Base-by-base conservation (phyloP, 1,284 basidiomycete species). In the Uromyces viciae-fabae region DNA sequence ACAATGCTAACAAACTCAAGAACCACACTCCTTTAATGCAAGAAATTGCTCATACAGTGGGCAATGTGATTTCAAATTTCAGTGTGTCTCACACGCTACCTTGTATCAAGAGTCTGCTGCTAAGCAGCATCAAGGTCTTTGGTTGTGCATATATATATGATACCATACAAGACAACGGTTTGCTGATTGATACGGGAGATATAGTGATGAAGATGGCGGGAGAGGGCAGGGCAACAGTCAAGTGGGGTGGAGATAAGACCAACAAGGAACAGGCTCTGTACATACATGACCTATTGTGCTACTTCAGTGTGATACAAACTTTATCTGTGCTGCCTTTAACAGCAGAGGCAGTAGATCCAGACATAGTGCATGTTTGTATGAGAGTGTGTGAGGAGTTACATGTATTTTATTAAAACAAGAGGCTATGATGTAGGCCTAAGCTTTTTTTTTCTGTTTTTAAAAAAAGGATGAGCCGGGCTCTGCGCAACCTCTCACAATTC, bases 401-500 rank as follows among this genome's bases (percentile, higher is more conserved):
- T 56, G 54, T 56, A 56, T 56, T 56, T n/a, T 56, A 56, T 28
- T 56, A 56, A 56, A 56, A 56, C 22, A 56, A 22, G 31, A n/a
- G 31, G 19, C 54, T n/a, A 8, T n/a, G 54, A 8, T 9, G 54
- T n/a, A n/a, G n/a, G n/a, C n/a, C n/a, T n/a, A n/a, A n/a, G n/a
- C n/a, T n/a, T n/a, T n/a, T n/a, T n/a, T n/a, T n/a, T n/a, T n/a
- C 54, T 56, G 54, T 19, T 56, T 56, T 56, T 56, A 56, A 56
- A 56, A 19, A 56, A 56, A 22, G 9, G 31, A 19, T n/a, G 8
- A 22, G 8, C 22, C 54, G 5, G 7, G 31, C 22, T 56, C 54
- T 56, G 54, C 8, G 5, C 22, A 8, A 56, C 9, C 19, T n/a
- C 31, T 8, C 8, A 56, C 8, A 8, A 9, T 5, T 56, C 54